A percentile compares a stretch with the other conserved stretches of the same genome.
These are phyloP conservation scores for Plasmodium gaboni DNA, from an alignment of 169 alveolate genomes.

Conservation along the genomic window DNA sequence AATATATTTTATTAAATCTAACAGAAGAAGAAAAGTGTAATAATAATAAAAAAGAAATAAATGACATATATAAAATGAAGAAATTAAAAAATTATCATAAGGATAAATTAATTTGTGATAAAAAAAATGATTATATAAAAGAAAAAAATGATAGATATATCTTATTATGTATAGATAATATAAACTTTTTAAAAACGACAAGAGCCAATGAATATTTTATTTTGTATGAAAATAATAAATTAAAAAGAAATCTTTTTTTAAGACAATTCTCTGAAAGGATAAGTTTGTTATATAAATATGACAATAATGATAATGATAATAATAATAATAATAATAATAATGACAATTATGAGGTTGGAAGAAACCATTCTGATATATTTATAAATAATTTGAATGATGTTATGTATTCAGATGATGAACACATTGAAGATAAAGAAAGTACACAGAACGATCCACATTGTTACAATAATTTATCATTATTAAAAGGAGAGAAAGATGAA, in stretches of 20 bases:
- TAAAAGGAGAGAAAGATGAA: neutral
- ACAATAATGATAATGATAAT: neutral
- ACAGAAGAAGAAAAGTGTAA: no score
- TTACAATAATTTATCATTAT: neutral
- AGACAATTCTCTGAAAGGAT: neutral
- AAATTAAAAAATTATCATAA: neutral
- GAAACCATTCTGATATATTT: neutral
- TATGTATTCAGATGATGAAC: neutral
- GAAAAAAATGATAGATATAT: neutral
- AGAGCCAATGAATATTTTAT: neutral
- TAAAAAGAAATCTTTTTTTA: neutral
- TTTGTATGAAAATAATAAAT: neutral
- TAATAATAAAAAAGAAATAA: neutral
- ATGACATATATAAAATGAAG: neutral
- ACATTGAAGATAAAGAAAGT: neutral
- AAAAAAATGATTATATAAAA: neutral
- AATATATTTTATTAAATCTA: no score
- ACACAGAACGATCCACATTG: neutral
- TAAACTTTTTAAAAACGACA: neutral
- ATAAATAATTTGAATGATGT: neutral
- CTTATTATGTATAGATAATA: constrained; percentile 18
- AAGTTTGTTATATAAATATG: neutral
- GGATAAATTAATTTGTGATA: neutral
- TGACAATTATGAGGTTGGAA: no score
- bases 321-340: neutral